These are phyloP conservation scores for Phylloporus arenicola DNA, from an alignment of 768 basidiomycete species.

Conservation along the genomic window DNA sequence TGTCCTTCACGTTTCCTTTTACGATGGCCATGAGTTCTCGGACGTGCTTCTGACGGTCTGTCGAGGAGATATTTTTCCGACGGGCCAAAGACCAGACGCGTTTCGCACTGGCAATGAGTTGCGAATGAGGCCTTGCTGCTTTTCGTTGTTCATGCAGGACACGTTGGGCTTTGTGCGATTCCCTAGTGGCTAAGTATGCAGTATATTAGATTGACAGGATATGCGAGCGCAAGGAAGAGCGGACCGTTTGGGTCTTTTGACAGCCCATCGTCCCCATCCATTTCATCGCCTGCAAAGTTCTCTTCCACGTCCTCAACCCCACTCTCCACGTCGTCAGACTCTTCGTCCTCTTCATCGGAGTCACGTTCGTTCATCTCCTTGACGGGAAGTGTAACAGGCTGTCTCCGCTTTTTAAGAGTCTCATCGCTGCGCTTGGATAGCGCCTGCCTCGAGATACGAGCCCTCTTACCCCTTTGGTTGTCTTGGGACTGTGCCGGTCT, in stretches of 20 bases:
- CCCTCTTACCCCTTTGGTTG: conserved; percentile 51
- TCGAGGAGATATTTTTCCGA: conserved; percentile 61
- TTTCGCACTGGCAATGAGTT: conserved; percentile 66
- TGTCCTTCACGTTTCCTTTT: conserved; percentile 76
- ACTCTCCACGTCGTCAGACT: conserved; percentile 32
- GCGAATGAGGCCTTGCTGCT: conserved; percentile 73
- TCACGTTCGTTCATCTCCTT: conserved; percentile 32
- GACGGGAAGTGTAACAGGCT: conserved; percentile 47
- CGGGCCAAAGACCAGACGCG: conserved; percentile 71
- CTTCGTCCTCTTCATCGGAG: conserved; percentile 34
- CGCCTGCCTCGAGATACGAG: conserved; percentile 36
- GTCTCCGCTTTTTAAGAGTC: conserved; percentile 51
- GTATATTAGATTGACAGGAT: conserved; percentile 6
- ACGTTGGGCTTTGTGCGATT: conserved; percentile 70
- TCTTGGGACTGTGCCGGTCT: conserved; percentile 42
- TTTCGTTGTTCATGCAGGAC: conserved; percentile 61
- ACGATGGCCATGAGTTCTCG: conserved; percentile 69
- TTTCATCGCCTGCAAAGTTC: conserved; percentile 26
- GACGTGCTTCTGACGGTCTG: conserved; percentile 73
- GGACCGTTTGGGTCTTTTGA: conserved; percentile 59
- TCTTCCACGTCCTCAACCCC: conserved; percentile 21
- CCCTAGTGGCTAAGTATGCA: conserved; percentile 45
- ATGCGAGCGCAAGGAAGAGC: conserved; percentile 11
- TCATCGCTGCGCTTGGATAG: conserved; percentile 22
- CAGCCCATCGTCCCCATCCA: conserved; percentile 23